Conservation (phyloP, 805 yeast species). For the Saccharomycopsis sp. region DNA sequence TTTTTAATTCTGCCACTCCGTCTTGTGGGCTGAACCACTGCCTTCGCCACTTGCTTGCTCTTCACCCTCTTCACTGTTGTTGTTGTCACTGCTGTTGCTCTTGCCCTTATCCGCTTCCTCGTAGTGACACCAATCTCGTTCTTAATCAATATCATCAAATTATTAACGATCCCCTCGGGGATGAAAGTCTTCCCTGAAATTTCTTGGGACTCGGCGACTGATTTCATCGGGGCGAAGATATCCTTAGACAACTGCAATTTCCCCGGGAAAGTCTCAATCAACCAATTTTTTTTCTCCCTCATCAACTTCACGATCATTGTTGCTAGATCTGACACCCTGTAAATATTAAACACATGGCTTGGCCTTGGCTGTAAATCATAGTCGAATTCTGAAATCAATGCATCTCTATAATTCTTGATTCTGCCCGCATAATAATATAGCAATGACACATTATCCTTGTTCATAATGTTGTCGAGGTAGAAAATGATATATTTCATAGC, state of each 20-base stretch:
- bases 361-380: constrained; percentile 23
- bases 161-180: constrained; percentile 36
- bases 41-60: no score
- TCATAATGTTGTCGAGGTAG: constrained; percentile 53
- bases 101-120: neutral
- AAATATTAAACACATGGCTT: constrained; percentile 38
- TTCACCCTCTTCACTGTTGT: no score
- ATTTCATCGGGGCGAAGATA: constrained; percentile 53
- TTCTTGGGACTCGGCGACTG: constrained; percentile 50
- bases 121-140: neutral
- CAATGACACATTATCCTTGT: constrained; percentile 60
- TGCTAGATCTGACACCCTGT: constrained; percentile 64
- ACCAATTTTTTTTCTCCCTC: constrained; percentile 46
- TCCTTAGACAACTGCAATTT: constrained; percentile 65
- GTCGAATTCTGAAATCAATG: constrained; percentile 32
- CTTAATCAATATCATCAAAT: neutral
- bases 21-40: no score
- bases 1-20: neutral
- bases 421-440: constrained; percentile 72
- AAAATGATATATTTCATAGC: constrained; percentile 55
- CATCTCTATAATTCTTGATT: constrained; percentile 71
- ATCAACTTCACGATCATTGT: constrained; percentile 57
- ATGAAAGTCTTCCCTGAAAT: constrained; percentile 51
- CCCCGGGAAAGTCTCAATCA: constrained; percentile 75
- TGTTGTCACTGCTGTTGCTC: neutral